Percentiles rank a stretch among this genome's conserved stretches.
Conservation (phyloP, 202 grass and related monocot genomes). For the Panicum virgatum region DNA sequence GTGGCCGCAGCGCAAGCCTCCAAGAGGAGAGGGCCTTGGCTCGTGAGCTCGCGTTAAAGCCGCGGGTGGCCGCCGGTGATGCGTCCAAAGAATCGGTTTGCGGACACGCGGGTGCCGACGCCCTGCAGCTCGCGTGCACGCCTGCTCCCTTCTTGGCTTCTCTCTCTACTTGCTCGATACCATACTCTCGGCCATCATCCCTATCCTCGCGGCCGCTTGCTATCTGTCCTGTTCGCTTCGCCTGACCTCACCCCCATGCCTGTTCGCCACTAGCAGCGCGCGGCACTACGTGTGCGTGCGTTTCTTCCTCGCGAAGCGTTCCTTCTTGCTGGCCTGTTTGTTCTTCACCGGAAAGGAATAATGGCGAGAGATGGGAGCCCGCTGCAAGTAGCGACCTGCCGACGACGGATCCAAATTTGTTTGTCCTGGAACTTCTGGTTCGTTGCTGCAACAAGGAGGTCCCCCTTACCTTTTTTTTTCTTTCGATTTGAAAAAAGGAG, state of each 20-base stretch:
- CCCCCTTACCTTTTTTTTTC: no score
- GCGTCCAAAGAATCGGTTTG: constrained; percentile 32
- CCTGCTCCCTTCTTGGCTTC: neutral
- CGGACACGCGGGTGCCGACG: constrained; percentile 14
- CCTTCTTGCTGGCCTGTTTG: neutral
- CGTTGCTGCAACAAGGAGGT: no score
- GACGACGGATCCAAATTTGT: neutral
- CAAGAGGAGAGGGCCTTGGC: no score
- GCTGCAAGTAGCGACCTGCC: neutral
- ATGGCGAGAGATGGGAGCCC: neutral
- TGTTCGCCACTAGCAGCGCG: neutral
- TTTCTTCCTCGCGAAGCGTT: neutral
- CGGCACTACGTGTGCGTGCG: neutral
- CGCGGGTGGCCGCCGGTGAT: no score
- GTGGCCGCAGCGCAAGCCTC: no score
- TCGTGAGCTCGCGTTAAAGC: no score
- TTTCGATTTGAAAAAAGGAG: no score
- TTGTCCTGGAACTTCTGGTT: neutral
- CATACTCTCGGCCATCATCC: neutral
- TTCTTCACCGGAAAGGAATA: neutral
- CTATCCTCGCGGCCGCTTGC: neutral
- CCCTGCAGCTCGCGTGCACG: neutral
- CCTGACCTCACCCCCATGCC: neutral
- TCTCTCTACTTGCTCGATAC: neutral
- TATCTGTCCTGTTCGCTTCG: neutral